Base-by-base conservation (phyloP, 495 filamentous ascomycete species). In the Daldinia childiae region DNA sequence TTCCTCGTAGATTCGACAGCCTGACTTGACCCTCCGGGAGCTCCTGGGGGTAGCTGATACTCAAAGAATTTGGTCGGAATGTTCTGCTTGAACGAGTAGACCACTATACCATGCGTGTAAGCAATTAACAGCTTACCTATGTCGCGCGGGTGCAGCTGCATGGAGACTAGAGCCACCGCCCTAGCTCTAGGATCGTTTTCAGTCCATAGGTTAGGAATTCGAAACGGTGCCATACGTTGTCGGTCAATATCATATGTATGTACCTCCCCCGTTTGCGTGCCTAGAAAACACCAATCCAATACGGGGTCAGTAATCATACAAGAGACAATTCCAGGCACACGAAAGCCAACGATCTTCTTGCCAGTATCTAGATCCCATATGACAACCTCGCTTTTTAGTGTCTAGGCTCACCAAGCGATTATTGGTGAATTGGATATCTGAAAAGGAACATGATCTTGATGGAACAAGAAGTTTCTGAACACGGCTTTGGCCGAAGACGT, bases 1-100 rank as follows among this genome's bases (percentile, higher is more conserved):
- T 81, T 90, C 61, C 93, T 86, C 71, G 90, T 85, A 27, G 85
- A 81, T 36, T 80, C 76, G 24, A 77, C 68, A 17, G 68, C 76
- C 19, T 74, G 58, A 30, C 74, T 71, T 74, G 94, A 91, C 6
- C 93, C 94, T n/a, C 94, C 95, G 3, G 91, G 89, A n/a, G 95
- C 94, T 9, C 94, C 93, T 30, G 87, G 82, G 0, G 92, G 92
- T 3, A 97, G 76, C 68, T 91, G 84, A 80, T 97, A 98, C 70
- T 94, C 85, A 72, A 97, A 93, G 76, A 87, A 95, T 72, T 91
- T 91, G 50, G 88, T 82, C 0, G 91, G 83, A 60, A 89, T 82
- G 62, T 93, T 92, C 78, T 95, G 89, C 81, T 98, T 97, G 85
- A 99, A 96, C 3, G 91, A 92, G 74, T 94, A 98, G 36, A 94